These are phyloP conservation scores for Hypoxylon rubiginosum DNA, from an alignment of 2,329 filamentous ascomycete species.

Conservation along the genomic window DNA sequence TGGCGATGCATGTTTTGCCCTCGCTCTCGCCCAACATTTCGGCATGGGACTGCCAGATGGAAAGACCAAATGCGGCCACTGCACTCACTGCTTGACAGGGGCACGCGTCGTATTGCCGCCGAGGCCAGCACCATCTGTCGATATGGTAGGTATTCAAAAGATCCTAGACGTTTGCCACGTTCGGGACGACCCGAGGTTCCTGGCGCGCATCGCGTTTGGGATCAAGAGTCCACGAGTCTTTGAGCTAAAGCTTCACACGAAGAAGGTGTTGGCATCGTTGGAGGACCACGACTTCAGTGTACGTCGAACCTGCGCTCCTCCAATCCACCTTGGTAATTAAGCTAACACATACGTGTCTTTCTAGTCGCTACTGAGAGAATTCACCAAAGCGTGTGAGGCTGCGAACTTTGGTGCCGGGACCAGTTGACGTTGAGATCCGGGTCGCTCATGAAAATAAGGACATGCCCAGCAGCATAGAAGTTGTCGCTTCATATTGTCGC, in stretches of 20 bases:
- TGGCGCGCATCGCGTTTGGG: constrained; percentile 72
- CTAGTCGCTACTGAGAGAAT: constrained; percentile 49
- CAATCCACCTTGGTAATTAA: constrained; percentile 20
- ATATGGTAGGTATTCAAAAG: constrained; percentile 56
- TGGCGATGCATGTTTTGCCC: constrained; percentile 64
- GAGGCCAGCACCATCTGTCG: constrained; percentile 55
- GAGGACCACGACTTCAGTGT: constrained; percentile 67
- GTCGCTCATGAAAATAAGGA: not conserved
- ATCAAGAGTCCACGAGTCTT: constrained; percentile 70
- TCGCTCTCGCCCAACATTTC: constrained; percentile 67
- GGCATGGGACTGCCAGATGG: constrained; percentile 64
- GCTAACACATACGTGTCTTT: constrained; percentile 7
- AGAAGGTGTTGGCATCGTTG: constrained; percentile 65
- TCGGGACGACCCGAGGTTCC: constrained; percentile 69
- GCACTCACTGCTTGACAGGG: constrained; percentile 62
- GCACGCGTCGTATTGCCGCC: constrained; percentile 56
- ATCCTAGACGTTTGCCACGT: constrained; percentile 61
- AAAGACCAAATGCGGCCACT: constrained; percentile 66
- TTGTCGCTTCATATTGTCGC: not conserved
- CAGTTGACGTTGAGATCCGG: not conserved
- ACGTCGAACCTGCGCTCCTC: constrained; percentile 34
- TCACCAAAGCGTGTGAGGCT: constrained; percentile 48
- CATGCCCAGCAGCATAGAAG: not conserved
- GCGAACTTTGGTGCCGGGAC: constrained; percentile 10
- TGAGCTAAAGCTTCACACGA: constrained; percentile 61